Base-by-base conservation (phyloP, 352 stramenopile genomes). In the Albugo candida region DNA sequence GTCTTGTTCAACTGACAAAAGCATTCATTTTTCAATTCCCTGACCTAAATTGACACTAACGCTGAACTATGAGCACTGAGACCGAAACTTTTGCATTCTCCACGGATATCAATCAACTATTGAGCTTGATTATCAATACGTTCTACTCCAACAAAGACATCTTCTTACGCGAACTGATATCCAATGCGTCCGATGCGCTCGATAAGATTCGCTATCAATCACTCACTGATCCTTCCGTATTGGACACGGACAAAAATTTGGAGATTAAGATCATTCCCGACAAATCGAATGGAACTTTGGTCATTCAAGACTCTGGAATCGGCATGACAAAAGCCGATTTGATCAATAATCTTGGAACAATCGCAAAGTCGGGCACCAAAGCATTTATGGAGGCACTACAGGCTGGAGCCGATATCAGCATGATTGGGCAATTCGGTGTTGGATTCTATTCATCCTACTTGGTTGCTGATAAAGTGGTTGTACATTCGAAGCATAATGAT, bases 121-220 rank as follows among this genome's bases (percentile, higher is more conserved):
- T 99, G 66, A 97, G 83, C 58, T 67, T 99, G 60, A 99, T 95
- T 67, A 94, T 94, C 60, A 93, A 94, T 77, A 97, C 93, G 54
- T 98, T 99, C 70, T 99, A 99, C 88, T 98, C 88, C 56, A 98
- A 98, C 93, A 99, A 99, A 84, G 95, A 99, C 58, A 96, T 99
- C 54, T 99, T 99, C 71, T 58, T 96, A 34, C 86, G 93, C 58
- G 92, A 97, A 63, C 63, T 97, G 41, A 97, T 97, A 65, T 97
- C 85, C 49, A 97, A 97, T 71, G 71, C 87, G 35, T 95, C 80
- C 36, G 92, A 97, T 93, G 92, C 92, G 16, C 79, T 97, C 24
- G 92, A 97, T 74, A 97, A 97, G 84, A 96, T 97, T 63, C 82
- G 92, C 47, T 97, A 97, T 78, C 69, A 94, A 65, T 96, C 84